Base-by-base conservation (phyloP, 139 green algal genomes). In the Coelastrella sp. region DNA sequence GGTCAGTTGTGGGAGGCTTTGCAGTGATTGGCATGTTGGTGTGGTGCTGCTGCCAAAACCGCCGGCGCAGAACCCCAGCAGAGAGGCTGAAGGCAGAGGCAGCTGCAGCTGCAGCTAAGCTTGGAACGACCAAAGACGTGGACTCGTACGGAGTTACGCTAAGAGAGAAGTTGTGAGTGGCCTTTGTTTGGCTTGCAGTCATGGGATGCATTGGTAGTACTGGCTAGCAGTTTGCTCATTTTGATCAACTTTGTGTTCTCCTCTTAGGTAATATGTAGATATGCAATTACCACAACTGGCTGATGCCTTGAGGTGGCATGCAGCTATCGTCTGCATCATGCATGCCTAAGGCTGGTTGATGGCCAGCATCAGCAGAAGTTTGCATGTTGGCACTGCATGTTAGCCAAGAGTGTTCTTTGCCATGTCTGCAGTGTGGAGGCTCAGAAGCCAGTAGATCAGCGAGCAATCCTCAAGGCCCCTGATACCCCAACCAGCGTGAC, bases 41-140 rank as follows among this genome's bases (percentile, higher is more conserved):
- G 10, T 86, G 81, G 81, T 74, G 59, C 59, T 73, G 81, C n/a
- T 86, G 81, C 81, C 74, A 22, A 20, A 58, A 20, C 20, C 56
- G 79, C 56, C 25, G 35, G 20, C 56, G 57, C 58, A n/a, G 61
- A 65, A 75, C 49, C 59, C 59, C n/a, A n/a, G 81, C 81, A 15
- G 59, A 85, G 25, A 80, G 74, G 74, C 25, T 59, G 9, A 57
- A 59, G 25, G 81, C 49, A n/a, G 79, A 57, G 58, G 59, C n/a
- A 60, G 59, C 59, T n/a, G 59, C 81, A 74, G 81, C 81, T 60
- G 81, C 81, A 22, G 81, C 59, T 22, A 65, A 86, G 58, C 60
- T 72, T 8, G 79, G 79, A 25, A 20, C 61, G 57, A 70, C 79
- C 0, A 61, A 61, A 8, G 11, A 70, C 6, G 20, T 24, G 24